Evolutionary conservation across 139 green algal genomes (phyloP), one percentile per base, ranked within the genome.

Genomic region (Medakamo hakoo): DNA sequence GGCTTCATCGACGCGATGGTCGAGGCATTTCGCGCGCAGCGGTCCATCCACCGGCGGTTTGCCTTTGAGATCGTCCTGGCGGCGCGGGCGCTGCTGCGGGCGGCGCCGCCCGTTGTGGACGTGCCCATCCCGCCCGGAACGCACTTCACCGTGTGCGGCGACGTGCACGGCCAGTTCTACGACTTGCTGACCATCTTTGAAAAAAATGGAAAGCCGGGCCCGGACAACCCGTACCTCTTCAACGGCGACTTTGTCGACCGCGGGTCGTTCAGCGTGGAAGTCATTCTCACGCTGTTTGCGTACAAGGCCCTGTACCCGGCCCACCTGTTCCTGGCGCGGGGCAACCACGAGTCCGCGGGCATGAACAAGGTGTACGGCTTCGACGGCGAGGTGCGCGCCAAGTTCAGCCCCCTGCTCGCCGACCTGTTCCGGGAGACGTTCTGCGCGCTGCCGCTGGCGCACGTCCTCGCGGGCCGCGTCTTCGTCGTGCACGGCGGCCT

Each of bases 351-450:
- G 72, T 84, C 70, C 63, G 84, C 83, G 58, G 80, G 68, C 64
- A 98, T 99, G 92, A 97, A 97, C 73, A 90, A 88, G 59, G 88
- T 97, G 32, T 98, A 98, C 67, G 92, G 92, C 9, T 96, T 96
- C 65, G 80, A 92, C 20, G 92, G 90, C 22, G 92, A 98, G 82
- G 86, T 93, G 27, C 71, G 77, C 69, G 72, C 76, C 68, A 98
- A 94, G 74, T 92, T 84, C 77, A 88, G 49, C 57, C 59, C 64
- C 4, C 72, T 63, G 23, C 84, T 95, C 80, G 76, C 60, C 30
- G 88, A 97, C n/a, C 68, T 96, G 48, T 98, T 97, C 73, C 66
- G 83, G 30, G 86, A 93, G 63, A 78, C 78, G 18, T 97, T 95
- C 78, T 91, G 81, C 81, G 87, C 77, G 73, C 79, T 96, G 65